Conservation (phyloP, 495 filamentous ascomycete species). For the Neurospora sp. region DNA sequence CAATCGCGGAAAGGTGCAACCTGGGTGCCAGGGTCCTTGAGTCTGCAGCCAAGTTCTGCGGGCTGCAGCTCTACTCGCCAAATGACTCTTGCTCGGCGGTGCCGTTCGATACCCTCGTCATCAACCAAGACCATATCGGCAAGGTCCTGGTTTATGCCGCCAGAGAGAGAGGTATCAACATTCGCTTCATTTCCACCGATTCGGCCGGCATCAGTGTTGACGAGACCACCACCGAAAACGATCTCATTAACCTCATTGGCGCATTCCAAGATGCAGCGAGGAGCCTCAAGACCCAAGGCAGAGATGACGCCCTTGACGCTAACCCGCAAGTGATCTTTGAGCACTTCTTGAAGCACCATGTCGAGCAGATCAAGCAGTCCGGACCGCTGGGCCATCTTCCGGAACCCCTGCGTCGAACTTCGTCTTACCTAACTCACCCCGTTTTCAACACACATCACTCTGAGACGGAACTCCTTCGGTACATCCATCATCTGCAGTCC, state of each 20-base stretch:
- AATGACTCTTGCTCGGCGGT: conserved; percentile 45
- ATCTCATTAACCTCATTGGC: conserved; percentile 21
- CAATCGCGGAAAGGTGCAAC: conserved; percentile 71
- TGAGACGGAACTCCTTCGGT: conserved; percentile 89
- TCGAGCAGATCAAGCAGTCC: conserved; percentile 7
- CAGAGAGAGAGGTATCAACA: conserved; percentile 11
- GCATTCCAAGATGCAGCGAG: conserved; percentile 10
- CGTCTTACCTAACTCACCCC: conserved; percentile 75
- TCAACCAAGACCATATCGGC: conserved; percentile 32
- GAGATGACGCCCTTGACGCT: conserved; percentile 19
- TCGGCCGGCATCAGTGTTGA: conserved; percentile 32
- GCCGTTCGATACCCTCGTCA: conserved; percentile 73
- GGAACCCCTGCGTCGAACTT: conserved; percentile 56
- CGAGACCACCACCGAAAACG: conserved; percentile 26
- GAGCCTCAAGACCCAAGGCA: conserved; percentile 1
- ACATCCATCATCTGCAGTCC: conserved; percentile 89
- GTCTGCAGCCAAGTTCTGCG: conserved; percentile 52
- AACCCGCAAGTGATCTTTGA: conserved; percentile 18
- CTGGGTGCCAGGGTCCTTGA: conserved; percentile 62
- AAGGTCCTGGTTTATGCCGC: conserved; percentile 2
- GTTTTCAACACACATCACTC: conserved; percentile 97
- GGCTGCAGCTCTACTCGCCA: conserved; percentile 48
- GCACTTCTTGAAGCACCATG: conserved; percentile 19
- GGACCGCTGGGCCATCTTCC: conserved; percentile 42
- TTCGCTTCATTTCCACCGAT: conserved; percentile 15